These are phyloP conservation scores for Knoxdaviesia capensis DNA, from an alignment of 2,329 filamentous ascomycete genomes.

Conservation along the genomic window DNA sequence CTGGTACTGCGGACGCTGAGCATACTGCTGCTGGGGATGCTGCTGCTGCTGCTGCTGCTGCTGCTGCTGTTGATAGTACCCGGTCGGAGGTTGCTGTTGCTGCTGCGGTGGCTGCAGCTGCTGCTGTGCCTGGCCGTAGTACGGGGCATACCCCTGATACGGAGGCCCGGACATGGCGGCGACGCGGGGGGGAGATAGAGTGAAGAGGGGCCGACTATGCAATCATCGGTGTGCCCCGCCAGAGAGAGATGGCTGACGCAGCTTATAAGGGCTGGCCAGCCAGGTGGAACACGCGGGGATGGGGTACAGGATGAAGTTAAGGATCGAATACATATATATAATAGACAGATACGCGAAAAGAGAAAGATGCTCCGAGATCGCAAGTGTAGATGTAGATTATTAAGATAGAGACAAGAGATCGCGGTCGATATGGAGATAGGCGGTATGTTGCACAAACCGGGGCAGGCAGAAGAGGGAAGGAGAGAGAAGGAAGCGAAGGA, in stretches of 20 bases:
- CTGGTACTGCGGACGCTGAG: neutral
- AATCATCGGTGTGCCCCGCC: neutral
- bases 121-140: neutral
- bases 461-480: neutral
- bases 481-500: neutral
- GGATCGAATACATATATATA: neutral
- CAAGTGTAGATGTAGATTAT: no score
- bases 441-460: neutral
- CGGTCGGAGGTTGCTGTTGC: neutral
- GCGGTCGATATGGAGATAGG: no score
- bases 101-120: neutral
- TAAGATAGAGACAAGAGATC: neutral
- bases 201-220: no score
- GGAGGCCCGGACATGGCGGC: neutral
- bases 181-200: no score
- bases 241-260: no score
- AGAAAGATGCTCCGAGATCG: neutral
- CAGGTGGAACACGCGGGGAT: no score
- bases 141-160: neutral
- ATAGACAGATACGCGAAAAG: neutral
- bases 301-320: no score
- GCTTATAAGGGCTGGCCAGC: no score
- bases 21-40: constrained; percentile 1
- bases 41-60: neutral
- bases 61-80: neutral